phyloP scores from a whole-genome alignment of 192 early-diverging fungal species.

The Podochytrium sp. region DNA sequence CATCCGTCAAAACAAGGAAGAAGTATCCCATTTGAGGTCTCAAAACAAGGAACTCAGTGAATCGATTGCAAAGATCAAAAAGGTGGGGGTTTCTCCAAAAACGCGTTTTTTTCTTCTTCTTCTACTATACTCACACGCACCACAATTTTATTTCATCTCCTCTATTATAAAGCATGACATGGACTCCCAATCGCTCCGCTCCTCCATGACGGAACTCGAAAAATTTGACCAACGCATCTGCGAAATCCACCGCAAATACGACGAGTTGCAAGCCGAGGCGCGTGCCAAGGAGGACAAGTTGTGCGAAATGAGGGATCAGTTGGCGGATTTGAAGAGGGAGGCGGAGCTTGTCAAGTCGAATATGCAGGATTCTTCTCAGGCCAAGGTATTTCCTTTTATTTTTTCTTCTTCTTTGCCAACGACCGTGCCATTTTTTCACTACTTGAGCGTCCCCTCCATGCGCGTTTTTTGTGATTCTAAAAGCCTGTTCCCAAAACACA shows the following conservation, averaged over 20 bases:
- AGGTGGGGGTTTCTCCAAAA: slow-evolving; percentile 37
- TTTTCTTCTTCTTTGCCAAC: not conserved
- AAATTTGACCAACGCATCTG: slow-evolving; percentile 62
- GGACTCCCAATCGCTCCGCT: slow-evolving; percentile 39
- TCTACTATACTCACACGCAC: too few species aligned
- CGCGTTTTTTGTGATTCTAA: not conserved
- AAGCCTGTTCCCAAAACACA: not conserved
- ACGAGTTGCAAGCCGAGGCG: slow-evolving; percentile 60
- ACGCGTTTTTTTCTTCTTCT: too few species aligned
- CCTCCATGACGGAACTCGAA: slow-evolving; percentile 59
- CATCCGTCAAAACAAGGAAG: slow-evolving; percentile 66
- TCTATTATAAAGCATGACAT: slow-evolving; percentile 36
- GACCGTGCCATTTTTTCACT: not conserved
- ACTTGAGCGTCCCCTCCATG: not conserved
- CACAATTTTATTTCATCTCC: not conserved
- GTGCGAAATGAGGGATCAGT: slow-evolving; percentile 47
- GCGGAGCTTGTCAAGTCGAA: slow-evolving; percentile 50
- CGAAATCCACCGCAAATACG: slow-evolving; percentile 64
- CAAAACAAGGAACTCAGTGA: slow-evolving; percentile 63
- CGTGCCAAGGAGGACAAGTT: slow-evolving; percentile 51
- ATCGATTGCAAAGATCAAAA: slow-evolving; percentile 60
- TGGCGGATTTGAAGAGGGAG: slow-evolving; percentile 55
- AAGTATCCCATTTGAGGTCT: slow-evolving; percentile 50
- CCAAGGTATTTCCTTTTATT: slow-evolving; percentile 44
- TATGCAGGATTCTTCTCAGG: slow-evolving; percentile 53